Percentiles rank a stretch among this genome's conserved stretches.
Conservation (phyloP, 1,284 basidiomycete species). For the Ceratobasidium sp. region DNA sequence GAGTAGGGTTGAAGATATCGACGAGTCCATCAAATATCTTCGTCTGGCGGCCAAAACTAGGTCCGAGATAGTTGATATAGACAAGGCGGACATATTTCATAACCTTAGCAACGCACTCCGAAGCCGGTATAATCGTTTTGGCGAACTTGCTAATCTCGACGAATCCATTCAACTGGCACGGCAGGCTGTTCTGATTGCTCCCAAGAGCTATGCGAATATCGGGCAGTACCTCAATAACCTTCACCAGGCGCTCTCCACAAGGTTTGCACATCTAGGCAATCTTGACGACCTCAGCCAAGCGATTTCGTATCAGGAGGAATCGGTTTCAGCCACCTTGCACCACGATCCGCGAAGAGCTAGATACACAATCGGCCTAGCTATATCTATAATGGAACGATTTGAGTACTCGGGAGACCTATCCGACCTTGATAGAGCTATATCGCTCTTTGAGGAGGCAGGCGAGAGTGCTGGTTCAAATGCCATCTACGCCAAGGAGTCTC, state of each 20-base stretch:
- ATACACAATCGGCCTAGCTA: neutral
- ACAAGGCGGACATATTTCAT: neutral
- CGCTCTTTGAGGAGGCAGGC: too few species aligned
- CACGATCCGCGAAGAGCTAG: too few species aligned
- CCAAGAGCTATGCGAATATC: neutral
- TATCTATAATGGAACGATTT: too few species aligned
- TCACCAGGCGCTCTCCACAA: too few species aligned
- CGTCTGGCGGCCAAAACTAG: neutral
- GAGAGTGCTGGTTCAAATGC: too few species aligned
- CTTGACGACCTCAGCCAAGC: neutral
- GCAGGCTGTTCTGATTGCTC: neutral
- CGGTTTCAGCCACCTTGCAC: neutral
- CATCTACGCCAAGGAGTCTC: too few species aligned
- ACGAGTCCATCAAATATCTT: neutral
- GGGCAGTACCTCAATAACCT: neutral
- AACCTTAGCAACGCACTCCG: neutral
- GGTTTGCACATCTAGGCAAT: neutral
- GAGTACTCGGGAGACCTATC: too few species aligned
- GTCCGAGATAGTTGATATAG: neutral
- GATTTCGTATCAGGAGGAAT: neutral
- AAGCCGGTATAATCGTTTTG: neutral
- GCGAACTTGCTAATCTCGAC: neutral
- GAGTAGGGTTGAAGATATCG: neutral
- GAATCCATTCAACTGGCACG: neutral
- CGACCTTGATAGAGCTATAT: too few species aligned